These are phyloP conservation scores for Sphaerulina vaccinii DNA, from an alignment of 2,329 filamentous ascomycete genomes.

Conservation along the genomic window DNA sequence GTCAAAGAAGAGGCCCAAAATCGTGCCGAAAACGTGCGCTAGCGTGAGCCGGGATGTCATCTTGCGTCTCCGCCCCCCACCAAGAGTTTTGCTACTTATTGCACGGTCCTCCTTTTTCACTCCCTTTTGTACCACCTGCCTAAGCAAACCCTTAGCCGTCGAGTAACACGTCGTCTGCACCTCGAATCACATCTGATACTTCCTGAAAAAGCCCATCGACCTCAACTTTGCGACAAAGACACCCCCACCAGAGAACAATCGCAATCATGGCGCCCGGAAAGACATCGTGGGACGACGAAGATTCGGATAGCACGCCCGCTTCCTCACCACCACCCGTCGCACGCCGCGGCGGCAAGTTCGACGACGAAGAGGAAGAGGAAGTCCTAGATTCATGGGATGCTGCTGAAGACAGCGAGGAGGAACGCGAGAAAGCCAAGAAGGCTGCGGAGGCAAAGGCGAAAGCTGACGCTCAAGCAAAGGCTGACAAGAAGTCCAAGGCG, in stretches of 20 bases:
- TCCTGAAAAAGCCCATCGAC: neutral
- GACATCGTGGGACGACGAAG: constrained; percentile 50
- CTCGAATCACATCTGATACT: neutral
- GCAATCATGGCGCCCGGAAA: constrained; percentile 38
- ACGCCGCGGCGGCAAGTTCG: constrained; percentile 69
- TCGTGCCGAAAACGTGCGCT: too few species aligned
- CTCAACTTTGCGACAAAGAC: neutral
- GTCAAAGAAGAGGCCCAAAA: too few species aligned
- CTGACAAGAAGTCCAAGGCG: constrained; percentile 84
- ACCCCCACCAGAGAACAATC: constrained; percentile 21
- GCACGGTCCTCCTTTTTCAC: too few species aligned
- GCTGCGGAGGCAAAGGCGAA: constrained; percentile 83
- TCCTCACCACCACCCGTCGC: constrained; percentile 46
- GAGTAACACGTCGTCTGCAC: neutral
- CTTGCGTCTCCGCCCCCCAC: too few species aligned
- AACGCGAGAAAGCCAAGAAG: constrained; percentile 92
- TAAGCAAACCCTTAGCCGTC: neutral
- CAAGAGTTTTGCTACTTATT: too few species aligned
- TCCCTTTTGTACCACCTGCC: neutral
- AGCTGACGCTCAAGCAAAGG: constrained; percentile 81
- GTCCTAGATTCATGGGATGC: constrained; percentile 97
- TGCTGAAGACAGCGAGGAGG: constrained; percentile 92
- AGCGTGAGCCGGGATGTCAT: too few species aligned
- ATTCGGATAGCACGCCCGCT: constrained; percentile 53
- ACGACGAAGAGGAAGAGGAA: constrained; percentile 87